These are phyloP conservation scores for Xylaria sp. DNA, from an alignment of 2,329 filamentous ascomycete species.

Conservation along the genomic window DNA sequence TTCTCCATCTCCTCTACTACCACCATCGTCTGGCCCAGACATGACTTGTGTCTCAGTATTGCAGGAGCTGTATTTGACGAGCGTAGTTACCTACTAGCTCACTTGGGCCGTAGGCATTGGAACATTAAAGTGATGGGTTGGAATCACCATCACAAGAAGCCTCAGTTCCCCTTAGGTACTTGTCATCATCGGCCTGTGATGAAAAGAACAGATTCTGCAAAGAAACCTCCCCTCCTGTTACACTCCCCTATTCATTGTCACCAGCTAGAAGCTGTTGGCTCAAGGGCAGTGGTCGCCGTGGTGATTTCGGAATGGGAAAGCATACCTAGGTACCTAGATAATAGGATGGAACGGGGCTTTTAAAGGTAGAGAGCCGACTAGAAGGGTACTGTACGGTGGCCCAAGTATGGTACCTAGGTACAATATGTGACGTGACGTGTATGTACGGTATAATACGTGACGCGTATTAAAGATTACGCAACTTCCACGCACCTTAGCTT, in stretches of 20 bases:
- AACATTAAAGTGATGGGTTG: neutral
- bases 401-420: neutral
- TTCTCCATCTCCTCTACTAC: neutral
- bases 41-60: neutral
- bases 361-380: neutral
- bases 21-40: neutral
- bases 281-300: neutral
- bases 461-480: too few relatives aligned
- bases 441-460: too few relatives aligned
- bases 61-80: neutral
- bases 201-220: slow-evolving; percentile 2
- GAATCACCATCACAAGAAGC: neutral
- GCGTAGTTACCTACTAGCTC: neutral
- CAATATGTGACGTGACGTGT: too few relatives aligned
- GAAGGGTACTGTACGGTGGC: too few relatives aligned
- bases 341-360: neutral
- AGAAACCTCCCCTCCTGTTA: neutral
- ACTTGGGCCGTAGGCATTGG: neutral
- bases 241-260: slow-evolving; percentile 1
- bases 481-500: too few relatives aligned
- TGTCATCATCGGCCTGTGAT: slow-evolving; percentile 2
- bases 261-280: slow-evolving; percentile 4
- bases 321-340: neutral
- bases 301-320: slow-evolving; percentile 8
- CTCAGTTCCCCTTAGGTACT: slow-evolving; percentile 9